Evolutionary conservation across 805 yeast genomes (phyloP).

Genomic region (Pachysolen tannophilus): DNA sequence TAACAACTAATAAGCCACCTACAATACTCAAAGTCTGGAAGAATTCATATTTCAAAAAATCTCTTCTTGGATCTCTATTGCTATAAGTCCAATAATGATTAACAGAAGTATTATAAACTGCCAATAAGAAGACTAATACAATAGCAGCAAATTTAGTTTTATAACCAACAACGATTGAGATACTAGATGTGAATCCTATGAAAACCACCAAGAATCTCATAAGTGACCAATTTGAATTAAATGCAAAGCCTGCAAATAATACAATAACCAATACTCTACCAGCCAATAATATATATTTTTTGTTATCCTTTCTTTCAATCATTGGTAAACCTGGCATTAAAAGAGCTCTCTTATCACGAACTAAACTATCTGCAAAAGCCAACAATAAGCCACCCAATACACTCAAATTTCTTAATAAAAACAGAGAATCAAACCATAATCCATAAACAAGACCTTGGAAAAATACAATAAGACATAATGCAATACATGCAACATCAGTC

Average conservation of each 20-base stretch:
- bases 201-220: conserved; percentile 57
- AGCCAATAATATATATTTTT: conserved; percentile 75
- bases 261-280: conserved; percentile 84
- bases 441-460: conserved; percentile 88
- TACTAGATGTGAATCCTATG: conserved; percentile 61
- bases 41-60: conserved; percentile 83
- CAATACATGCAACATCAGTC: conserved; percentile 61
- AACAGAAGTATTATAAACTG: conserved; percentile 66
- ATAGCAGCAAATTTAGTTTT: conserved; percentile 86
- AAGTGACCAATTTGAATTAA: conserved; percentile 66
- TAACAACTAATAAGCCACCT: conserved; percentile 87
- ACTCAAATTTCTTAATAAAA: conserved; percentile 79
- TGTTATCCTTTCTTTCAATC: conserved; percentile 62
- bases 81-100: conserved; percentile 88
- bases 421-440: conserved; percentile 68
- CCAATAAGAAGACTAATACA: conserved; percentile 56
- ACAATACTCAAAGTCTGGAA: conserved; percentile 92
- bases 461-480: conserved; percentile 62
- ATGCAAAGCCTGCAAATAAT: conserved; percentile 77
- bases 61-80: conserved; percentile 68
- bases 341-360: conserved; percentile 60
- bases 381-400: conserved; percentile 89
- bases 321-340: conserved; percentile 71
- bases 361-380: conserved; percentile 80
- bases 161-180: conserved; percentile 82